Conservation (phyloP, 805 yeast species). For the Ogataea polymorpha region DNA sequence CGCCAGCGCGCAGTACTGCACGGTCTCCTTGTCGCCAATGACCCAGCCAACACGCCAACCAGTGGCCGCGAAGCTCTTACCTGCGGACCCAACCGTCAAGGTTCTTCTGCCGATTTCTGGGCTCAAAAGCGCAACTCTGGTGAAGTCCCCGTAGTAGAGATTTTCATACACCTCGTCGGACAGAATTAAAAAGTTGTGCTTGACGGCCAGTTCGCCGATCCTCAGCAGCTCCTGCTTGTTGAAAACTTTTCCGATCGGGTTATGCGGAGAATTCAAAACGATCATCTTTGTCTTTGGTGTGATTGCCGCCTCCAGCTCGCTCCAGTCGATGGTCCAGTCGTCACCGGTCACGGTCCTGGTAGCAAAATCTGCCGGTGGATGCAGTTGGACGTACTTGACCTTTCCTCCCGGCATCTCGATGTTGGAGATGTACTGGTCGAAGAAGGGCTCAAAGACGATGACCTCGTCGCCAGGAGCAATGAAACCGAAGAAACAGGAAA, state of each 20-base stretch:
- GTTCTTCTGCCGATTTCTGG: slow-evolving; percentile 80
- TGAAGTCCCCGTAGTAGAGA: slow-evolving; percentile 69
- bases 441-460: slow-evolving; percentile 94
- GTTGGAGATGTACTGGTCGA: slow-evolving; percentile 94
- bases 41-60: slow-evolving; percentile 99
- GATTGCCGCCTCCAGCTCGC: slow-evolving; percentile 69
- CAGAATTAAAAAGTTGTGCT: slow-evolving; percentile 76
- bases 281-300: slow-evolving; percentile 77
- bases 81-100: slow-evolving; percentile 93
- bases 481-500: slow-evolving; percentile 80
- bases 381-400: slow-evolving; percentile 80
- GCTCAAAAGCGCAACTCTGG: slow-evolving; percentile 78
- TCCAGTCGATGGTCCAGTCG: slow-evolving; percentile 86
- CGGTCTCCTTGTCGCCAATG: slow-evolving; percentile 77
- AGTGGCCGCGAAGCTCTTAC: slow-evolving; percentile 97
- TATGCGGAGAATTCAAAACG: slow-evolving; percentile 91
- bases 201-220: slow-evolving; percentile 80
- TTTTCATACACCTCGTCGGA: slow-evolving; percentile 97
- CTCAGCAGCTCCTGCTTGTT: slow-evolving; percentile 66
- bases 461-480: slow-evolving; percentile 89
- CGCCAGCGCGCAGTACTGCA: slow-evolving; percentile 80
- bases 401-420: slow-evolving; percentile 92
- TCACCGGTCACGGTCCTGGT: slow-evolving; percentile 65
- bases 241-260: slow-evolving; percentile 92
- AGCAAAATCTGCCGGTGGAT: slow-evolving; percentile 74